Base-by-base conservation (phyloP, 2,329 filamentous ascomycete species). In the Mycogone perniciosa region DNA sequence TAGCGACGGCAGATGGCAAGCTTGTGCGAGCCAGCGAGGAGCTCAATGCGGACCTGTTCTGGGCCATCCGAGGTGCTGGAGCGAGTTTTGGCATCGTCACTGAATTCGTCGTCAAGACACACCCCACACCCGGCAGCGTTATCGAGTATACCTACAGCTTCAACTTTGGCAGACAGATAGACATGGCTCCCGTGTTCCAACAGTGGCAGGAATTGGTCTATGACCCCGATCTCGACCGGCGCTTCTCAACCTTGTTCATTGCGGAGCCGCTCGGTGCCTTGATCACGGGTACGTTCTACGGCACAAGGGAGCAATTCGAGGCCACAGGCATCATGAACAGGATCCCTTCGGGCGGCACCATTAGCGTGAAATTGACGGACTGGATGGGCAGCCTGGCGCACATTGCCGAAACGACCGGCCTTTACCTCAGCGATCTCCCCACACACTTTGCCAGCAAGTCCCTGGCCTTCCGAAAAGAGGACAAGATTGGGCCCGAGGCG, bases 211-310 rank as follows among this genome's bases (percentile, higher is more conserved):
- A 68, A 1, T 67, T 85, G 9, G 67, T 81, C 35, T 64, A 71
- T 1, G 76, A 84, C 51, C 75, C 77, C 2, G 61, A 69, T 1
- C 69, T 86, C 4, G 79, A 81, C 55, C 73, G 77, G 38, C 76
- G 80, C 13, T 82, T 85, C 57, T 74, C 78, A 3, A 76, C 74
- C 5, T 71, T 81, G 47, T 76, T 85, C 48, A 71, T 80, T 33
- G 67, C 81, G 41, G 70, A 78, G 33, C 74, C 76, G 26, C 63
- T 77, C 0, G 79, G 79, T 1, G 73, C 74, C 48, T 60, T 82
- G 52, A 77, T 85, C 56, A 77, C 76, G 0, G 81, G 78, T 2
- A 81, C 77, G 0, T 86, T 80, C 58, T 85, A 82, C 58, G 82
- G 82, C 7, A 77, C 76, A 0, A 65, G 75, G 41, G 71, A 67